Evolutionary conservation across 441 rosid genomes (phyloP).

Genomic region (Mallotus japonicus): DNA sequence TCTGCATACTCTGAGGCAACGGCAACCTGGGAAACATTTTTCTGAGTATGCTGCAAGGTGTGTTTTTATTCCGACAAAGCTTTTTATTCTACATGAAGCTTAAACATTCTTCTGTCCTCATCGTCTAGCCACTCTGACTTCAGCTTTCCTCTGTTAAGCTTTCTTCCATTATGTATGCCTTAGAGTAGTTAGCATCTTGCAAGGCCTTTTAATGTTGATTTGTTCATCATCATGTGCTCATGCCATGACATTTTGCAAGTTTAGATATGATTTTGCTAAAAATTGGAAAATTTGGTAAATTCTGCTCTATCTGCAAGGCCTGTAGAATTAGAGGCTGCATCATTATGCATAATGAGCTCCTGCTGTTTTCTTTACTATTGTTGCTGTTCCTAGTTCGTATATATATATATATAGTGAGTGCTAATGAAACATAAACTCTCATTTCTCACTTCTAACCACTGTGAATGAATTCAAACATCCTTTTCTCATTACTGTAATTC

Average conservation of each 20-base stretch:
- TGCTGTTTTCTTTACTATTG: not conserved
- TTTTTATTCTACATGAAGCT: not conserved
- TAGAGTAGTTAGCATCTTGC: too few relatives aligned
- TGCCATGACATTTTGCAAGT: not conserved
- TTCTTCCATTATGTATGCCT: too few relatives aligned
- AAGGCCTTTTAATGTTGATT: not conserved
- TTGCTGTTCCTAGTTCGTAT: not conserved
- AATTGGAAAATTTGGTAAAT: not conserved
- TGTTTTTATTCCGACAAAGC: conserved; percentile 25
- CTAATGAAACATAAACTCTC: conserved; percentile 1
- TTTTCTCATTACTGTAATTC: not conserved
- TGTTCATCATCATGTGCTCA: conserved; percentile 1
- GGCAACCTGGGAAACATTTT: conserved; percentile 93
- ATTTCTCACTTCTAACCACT: too few relatives aligned
- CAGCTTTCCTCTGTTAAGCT: too few relatives aligned
- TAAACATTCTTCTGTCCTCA: not conserved
- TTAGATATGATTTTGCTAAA: not conserved
- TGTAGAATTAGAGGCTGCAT: not conserved
- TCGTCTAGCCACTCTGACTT: too few relatives aligned
- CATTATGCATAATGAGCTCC: not conserved
- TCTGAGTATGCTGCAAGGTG: conserved; percentile 96
- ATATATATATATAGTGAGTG: too few relatives aligned
- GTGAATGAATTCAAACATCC: not conserved
- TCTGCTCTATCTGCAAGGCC: not conserved
- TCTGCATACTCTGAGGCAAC: conserved; percentile 87